Evolutionary conservation across 768 basidiomycete species (phyloP).

Genomic region (Boletus vermiculosoides): DNA sequence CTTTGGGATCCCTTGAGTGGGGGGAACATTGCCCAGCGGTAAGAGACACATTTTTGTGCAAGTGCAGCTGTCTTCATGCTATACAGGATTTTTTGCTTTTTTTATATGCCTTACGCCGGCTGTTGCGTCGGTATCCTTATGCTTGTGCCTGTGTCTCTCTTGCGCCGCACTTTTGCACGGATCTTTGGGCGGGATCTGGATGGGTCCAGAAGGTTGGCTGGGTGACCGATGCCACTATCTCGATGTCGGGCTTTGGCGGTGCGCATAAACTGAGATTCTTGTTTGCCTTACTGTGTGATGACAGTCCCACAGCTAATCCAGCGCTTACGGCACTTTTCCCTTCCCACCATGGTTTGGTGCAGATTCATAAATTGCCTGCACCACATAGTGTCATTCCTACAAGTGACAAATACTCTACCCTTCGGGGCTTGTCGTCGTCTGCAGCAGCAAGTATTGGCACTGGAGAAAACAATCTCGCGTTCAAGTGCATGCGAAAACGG

Average conservation of each 20-base stretch:
- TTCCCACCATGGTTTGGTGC: slow-evolving; percentile 81
- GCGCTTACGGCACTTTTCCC: slow-evolving; percentile 72
- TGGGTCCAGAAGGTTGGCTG: slow-evolving; percentile 82
- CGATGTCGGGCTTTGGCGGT: slow-evolving; percentile 80
- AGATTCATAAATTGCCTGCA: slow-evolving; percentile 73
- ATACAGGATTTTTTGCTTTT: slow-evolving; percentile 68
- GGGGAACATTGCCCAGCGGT: slow-evolving; percentile 61
- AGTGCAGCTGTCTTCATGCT: slow-evolving; percentile 4
- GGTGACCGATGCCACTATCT: slow-evolving; percentile 73
- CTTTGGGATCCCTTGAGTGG: slow-evolving; percentile 66
- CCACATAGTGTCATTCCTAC: slow-evolving; percentile 72
- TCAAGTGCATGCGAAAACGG: slow-evolving; percentile 86
- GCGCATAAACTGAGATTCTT: slow-evolving; percentile 26
- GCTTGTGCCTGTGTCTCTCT: slow-evolving; percentile 70
- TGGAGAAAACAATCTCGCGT: slow-evolving; percentile 96
- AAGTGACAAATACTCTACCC: slow-evolving; percentile 77
- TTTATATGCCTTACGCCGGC: slow-evolving; percentile 60
- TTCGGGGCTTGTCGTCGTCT: slow-evolving; percentile 74
- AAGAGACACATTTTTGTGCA: slow-evolving; percentile 17
- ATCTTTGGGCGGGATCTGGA: slow-evolving; percentile 57
- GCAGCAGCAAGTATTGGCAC: slow-evolving; percentile 52
- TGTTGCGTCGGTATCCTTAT: slow-evolving; percentile 56
- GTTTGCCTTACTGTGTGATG: slow-evolving; percentile 4
- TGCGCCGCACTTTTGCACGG: slow-evolving; percentile 58
- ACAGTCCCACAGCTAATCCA: slow-evolving; percentile 61